Evolutionary conservation across 2,329 filamentous ascomycete genomes (phyloP), one percentile per base, ranked within the genome.

Genomic region (Chaetothyriales sp.): DNA sequence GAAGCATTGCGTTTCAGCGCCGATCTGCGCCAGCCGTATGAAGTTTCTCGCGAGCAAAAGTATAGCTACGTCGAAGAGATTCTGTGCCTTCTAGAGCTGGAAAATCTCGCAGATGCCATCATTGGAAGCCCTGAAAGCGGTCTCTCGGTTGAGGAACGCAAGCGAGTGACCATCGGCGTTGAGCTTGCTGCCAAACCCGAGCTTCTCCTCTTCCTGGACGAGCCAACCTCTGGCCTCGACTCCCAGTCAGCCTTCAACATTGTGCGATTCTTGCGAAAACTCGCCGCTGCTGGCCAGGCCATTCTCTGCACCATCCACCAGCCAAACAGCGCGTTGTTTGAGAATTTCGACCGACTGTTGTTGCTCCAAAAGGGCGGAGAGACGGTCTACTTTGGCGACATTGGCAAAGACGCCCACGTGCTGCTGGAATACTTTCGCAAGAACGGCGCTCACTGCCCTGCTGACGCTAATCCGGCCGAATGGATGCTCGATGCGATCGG

Each of bases 281-380:
- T 86, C 2, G 73, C 79, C 4, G 69, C 73, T 5, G 78, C 80
- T 9, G 82, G 81, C 1, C 80, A 85, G 60, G 81, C 81, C 6
- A 84, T 86, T 55, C 70, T 86, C 49, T 85, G 82, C 65, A 86
- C 82, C 0, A 85, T 86, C 49, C 82, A 86, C 60, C 82, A 86
- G 60, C 82, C 82, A 2, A 82, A 77, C 1, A 80, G 79, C 1
- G 74, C 83, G 53, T 70, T 86, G 1, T 80, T 85, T 51, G 75
- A 84, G 60, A 75, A 85, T 60, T 86, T 86, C 64, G 82, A 86
- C 62, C 74, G 79, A 83, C 83, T 74, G 78, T 86, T n/a, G 71
- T 86, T 1, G 79, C 80, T 1, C 70, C 86, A 28, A 82, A 83
- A 59, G 0, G 80, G 79, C 12, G 81, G 80, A 18, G 82, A 83